Base-by-base conservation (phyloP, 2,329 filamentous ascomycete species). In the Aureobasidium zeae region DNA sequence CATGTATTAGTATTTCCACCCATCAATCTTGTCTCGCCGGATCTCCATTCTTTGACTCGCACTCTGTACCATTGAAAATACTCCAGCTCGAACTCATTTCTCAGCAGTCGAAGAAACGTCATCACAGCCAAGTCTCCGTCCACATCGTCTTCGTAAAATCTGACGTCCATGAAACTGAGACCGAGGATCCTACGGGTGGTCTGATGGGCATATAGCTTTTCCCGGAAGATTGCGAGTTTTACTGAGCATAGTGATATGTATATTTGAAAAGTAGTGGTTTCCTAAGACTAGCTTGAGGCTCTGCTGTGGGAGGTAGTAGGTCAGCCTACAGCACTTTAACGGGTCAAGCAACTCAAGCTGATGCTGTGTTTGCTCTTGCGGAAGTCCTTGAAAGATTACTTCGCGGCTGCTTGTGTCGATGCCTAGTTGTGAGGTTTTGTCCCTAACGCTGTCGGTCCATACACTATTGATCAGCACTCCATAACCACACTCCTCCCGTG, bases 1-100 rank as follows among this genome's bases (percentile, higher is more conserved):
- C 36, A 39, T 1, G 26, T 30, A 31, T 39, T 24, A 13, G 29
- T 26, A 16, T 30, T 24, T 13, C 36, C 36, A 24, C 36, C 36
- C 2, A 39, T 30, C 25, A 39, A 39, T 15, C 36, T 39, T 11
- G 36, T 15, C 15, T 19, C n/a, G n/a, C n/a, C n/a, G n/a, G 12
- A 16, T 39, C 36, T 1, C 6, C 4, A 4, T 2, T 6, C 7
- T 12, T 17, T n/a, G n/a, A 13, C 26, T 21, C 25, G 22, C 17
- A 4, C 26, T 11, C 5, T n/a, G n/a, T 26, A 39, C 12, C 9
- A 8, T 22, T 4, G n/a, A n/a, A 39, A 20, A 9, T 22, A 15
- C n/a, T 39, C 26, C 5, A 39, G 13, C 4, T 12, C 10, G 9
- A 39, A 17, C 6, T 31, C 26, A 8, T 39, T n/a, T 19, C 13